Evolutionary conservation across 2,329 filamentous ascomycete species (phyloP), one percentile per base, ranked within the genome.

Genomic region (Phyllachora maydis): DNA sequence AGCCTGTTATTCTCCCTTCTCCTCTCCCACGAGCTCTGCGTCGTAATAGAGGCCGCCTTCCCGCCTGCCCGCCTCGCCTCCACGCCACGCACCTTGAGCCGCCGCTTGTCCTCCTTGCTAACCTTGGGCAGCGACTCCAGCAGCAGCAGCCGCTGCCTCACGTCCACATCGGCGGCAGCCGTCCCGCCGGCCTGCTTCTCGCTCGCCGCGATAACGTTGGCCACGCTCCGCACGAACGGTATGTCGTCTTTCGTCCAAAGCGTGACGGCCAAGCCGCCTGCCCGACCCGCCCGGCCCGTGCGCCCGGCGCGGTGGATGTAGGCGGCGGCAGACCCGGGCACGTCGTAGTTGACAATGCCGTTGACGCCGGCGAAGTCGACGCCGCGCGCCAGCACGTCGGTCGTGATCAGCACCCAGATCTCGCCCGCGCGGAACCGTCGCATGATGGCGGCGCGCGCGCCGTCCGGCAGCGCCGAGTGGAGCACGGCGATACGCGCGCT

Each of bases 191-290:
- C 60, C 37, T 82, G 62, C 45, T 69, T 76, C 47, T 93, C 78
- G 33, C 75, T 82, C 12, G 68, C 65, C 0, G 76, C 66, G 32
- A 98, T 92, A 16, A 95, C 78, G 39, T 93, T 93, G 16, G 83
- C 88, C 14, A 98, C 77, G 32, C 70, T 78, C 52, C 85, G 91
- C 27, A 98, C 67, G 27, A 62, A 81, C 0, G 78, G 75, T 4
- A 95, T 74, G 40, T 98, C 88, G 30, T 93, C 88, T 44, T 88
- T 81, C 0, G 85, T 95, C 47, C 92, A 98, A 28, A 92, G 74
- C 0, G 88, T 98, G 2, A 98, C 74, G 0, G 82, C 83, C 4
- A 92, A 95, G 22, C 68, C 59, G 2, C 85, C 85, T 1, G 50
- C 35, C 26, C 68, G 66, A 2, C 76, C 81, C 0, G 79, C 88